Base-by-base conservation (phyloP, 2,329 filamentous ascomycete species). In the Verticillium klebahnii region DNA sequence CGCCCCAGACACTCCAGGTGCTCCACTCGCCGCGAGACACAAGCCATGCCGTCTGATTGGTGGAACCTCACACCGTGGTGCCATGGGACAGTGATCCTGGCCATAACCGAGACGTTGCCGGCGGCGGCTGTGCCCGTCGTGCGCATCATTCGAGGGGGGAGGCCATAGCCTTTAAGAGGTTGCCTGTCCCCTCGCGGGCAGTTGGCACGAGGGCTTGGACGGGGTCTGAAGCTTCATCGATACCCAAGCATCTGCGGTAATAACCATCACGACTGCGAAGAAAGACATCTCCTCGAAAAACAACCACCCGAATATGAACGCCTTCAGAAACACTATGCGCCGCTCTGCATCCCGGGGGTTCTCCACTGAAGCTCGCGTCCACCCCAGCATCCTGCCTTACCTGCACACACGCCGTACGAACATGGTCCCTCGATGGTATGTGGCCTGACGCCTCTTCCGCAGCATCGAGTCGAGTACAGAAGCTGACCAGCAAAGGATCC, bases 291-390 rank as follows among this genome's bases (percentile, higher is more conserved):
- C 37, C 14, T 40, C 37, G 14, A 40, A 40, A 15, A 40, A 40
- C 12, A 15, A 52, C n/a, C 45, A 52, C 9, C 11, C 11, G 19
- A 52, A 52, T 19, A 52, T 52, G 45, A 52, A 52, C 45, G 45
- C 54, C 29, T 15, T 56, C 54, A 32, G 5, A 6, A 56, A n/a
- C 54, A 62, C 58, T 11, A 65, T 65, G 64, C 62, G 60, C 57
- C 57, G 54, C 23, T 62, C 64, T 59, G 60, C 62, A 25, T 66
- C 69, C 1, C 68, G 72, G 61, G 63, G 65, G 56, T 74, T 76
- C 67, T 74, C 74, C 55, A 72, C 73, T 29, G 70, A 73, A 29
- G 71, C 73, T 39, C 72, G 68, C 56, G 71, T 74, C 52, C 70
- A 75, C 60, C 72, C 72, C 32, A 70, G 66, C 65, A 70, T 72